Conservation (phyloP, 352 stramenopile genomes). For the Globisporangium middletonii region DNA sequence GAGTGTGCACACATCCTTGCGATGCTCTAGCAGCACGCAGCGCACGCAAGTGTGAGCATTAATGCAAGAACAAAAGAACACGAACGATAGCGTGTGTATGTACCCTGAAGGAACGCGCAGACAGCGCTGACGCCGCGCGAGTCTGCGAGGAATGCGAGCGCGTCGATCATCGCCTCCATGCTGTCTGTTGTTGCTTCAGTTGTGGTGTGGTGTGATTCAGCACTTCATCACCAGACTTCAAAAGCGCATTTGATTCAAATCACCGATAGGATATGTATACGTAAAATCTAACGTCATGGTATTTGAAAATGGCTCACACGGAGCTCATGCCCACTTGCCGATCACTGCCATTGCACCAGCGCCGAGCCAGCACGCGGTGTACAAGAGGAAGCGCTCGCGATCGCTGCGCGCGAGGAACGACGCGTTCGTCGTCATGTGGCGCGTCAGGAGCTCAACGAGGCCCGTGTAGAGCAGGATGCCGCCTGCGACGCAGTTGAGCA, state of each 20-base stretch:
- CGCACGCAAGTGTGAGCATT: background rate
- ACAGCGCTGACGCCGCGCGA: conserved; percentile 35
- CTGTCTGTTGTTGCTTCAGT: background rate
- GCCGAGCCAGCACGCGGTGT: conserved; percentile 46
- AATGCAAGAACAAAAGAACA: too few species aligned
- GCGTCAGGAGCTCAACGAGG: conserved; percentile 34
- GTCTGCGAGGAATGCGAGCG: conserved; percentile 27
- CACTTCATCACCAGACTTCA: background rate
- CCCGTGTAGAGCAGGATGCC: conserved; percentile 66
- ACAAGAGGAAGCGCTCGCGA: conserved; percentile 31
- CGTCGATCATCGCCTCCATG: conserved; percentile 1
- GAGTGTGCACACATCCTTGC: conserved; percentile 22
- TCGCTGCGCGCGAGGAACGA: conserved; percentile 37
- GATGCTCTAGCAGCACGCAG: conserved; percentile 23
- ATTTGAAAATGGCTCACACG: too few species aligned
- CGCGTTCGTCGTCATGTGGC: conserved; percentile 64
- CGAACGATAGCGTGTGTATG: background rate
- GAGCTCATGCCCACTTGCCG: conserved; percentile 52
- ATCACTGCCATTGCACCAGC: conserved; percentile 57
- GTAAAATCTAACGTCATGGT: background rate
- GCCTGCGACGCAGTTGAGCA: conserved; percentile 57
- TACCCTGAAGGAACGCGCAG: conserved; percentile 33
- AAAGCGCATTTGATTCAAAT: background rate
- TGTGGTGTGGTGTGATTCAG: background rate
- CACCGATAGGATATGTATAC: background rate